A percentile compares a stretch with the other conserved stretches of the same genome.
phyloP scores from a whole-genome alignment of 768 basidiomycete genomes.

The Rhizopogon rudus region DNA sequence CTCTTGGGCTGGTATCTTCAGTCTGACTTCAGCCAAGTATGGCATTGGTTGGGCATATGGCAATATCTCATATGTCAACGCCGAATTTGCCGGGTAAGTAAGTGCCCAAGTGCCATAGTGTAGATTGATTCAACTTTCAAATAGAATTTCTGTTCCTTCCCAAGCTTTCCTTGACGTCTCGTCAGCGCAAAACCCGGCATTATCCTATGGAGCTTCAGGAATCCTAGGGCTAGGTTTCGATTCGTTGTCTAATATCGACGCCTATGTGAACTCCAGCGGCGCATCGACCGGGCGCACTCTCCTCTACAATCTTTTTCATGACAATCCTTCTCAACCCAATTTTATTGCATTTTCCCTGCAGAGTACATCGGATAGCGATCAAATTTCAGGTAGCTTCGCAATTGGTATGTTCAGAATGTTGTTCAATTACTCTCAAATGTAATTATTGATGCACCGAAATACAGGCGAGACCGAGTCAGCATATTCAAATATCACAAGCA shows the following conservation, averaged over 20 bases:
- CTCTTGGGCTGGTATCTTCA: neutral
- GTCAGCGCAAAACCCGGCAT: slow-evolving; percentile 63
- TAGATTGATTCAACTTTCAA: neutral
- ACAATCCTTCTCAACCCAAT: slow-evolving; percentile 68
- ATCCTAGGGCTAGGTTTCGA: slow-evolving; percentile 78
- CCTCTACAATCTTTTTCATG: slow-evolving; percentile 70
- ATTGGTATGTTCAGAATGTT: slow-evolving; percentile 44
- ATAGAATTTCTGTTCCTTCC: slow-evolving; percentile 54
- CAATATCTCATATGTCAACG: slow-evolving; percentile 52
- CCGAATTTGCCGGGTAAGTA: slow-evolving; percentile 66
- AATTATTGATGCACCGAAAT: neutral
- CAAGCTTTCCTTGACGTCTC: slow-evolving; percentile 72
- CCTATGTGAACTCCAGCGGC: slow-evolving; percentile 50
- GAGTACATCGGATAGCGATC: slow-evolving; percentile 48
- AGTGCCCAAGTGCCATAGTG: neutral
- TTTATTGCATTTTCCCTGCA: slow-evolving; percentile 77
- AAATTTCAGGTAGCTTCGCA: slow-evolving; percentile 63
- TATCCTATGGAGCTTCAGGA: slow-evolving; percentile 66
- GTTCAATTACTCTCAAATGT: neutral
- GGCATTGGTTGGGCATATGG: slow-evolving; percentile 79
- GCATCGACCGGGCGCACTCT: slow-evolving; percentile 61
- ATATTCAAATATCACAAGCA: slow-evolving; percentile 57
- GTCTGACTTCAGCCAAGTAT: slow-evolving; percentile 42
- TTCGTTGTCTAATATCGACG: slow-evolving; percentile 69
- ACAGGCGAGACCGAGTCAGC: slow-evolving; percentile 64